Evolutionary conservation across 805 yeast genomes (phyloP), one percentile per base, ranked within the genome.

Genomic region (Teunomyces funiuensis): DNA sequence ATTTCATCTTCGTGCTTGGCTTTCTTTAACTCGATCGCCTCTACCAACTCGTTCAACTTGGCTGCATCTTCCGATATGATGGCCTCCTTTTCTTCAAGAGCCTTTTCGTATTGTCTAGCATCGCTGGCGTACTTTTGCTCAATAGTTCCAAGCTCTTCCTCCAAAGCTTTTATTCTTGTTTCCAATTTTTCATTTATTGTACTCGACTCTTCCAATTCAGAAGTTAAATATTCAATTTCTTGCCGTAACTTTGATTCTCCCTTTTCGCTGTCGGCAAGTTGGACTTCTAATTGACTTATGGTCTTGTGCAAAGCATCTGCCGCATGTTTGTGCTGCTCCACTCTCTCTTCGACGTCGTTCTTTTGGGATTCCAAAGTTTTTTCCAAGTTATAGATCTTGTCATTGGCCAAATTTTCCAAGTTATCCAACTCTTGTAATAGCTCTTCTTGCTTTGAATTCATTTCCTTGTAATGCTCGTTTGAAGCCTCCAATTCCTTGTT

Each of bases 41-140:
- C 54, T 19, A 60, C 58, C n/a, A 66, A 50, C 40, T 61, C 63
- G 27, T 49, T 55, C 47, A 67, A 43, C 37, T 59, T 61, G 28
- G 45, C 50, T 6, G 61, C 57, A 39, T 66, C 67, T 23, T 60
- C 68, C 19, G 53, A 49, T 8, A 65, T 61, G 6, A 58, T 59
- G n/a, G 45, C 45, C 33, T 65, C 68, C 36, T 65, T 62, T 17
- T 64, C 66, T 5, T 46, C 45, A 7, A 31, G 34, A 19, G 34
- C 19, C 34, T 18, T 31, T 19, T 31, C 34, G 3, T 17, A 17
- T 11, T 11, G 6, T 7, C 10, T 11, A 16, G 23, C 14, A 11
- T 31, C 20, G 3, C 33, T 33, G 6, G 42, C 39, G 9, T 39
- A n/a, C 10, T 28, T 37, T 13, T 37, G 18, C n/a, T 45, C 49